These are phyloP conservation scores for Penicillium canariense DNA, from an alignment of 495 filamentous ascomycete genomes.

Conservation along the genomic window DNA sequence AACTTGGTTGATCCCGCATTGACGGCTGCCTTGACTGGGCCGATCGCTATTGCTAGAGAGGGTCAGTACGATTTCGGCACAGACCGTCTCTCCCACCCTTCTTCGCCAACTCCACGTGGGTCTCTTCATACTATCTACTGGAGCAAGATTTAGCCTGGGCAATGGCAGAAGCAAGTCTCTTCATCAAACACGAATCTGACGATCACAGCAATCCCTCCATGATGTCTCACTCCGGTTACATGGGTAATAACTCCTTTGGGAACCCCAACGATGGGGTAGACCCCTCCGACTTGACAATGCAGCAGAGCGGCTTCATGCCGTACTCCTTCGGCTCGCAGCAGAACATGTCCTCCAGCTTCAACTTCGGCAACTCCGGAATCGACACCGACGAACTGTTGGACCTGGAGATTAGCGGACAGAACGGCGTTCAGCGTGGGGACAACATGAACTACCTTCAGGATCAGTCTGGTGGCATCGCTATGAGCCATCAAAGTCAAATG, in stretches of 20 bases:
- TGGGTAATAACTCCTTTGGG: conserved; percentile 69
- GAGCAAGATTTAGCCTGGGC: conserved; percentile 10
- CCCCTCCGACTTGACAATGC: conserved; percentile 81
- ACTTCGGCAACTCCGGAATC: conserved; percentile 54
- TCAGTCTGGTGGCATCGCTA: conserved; percentile 46
- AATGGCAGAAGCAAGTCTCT: conserved; percentile 54
- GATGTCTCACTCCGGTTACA: conserved; percentile 59
- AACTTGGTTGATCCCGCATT: conserved; percentile 5
- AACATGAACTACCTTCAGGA: conserved; percentile 47
- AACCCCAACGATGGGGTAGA: conserved; percentile 67
- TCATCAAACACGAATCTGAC: conserved; percentile 77
- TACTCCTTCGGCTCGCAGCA: conserved; percentile 50
- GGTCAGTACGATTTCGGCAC: conserved; percentile 22
- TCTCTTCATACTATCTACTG: neutral
- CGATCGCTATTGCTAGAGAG: conserved; percentile 18
- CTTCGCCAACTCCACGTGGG: neutral
- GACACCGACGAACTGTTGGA: conserved; percentile 54
- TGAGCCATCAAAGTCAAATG: conserved; percentile 55
- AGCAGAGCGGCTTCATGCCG: conserved; percentile 49
- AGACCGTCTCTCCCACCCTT: conserved; percentile 17
- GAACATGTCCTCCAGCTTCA: conserved; percentile 51
- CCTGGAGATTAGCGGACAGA: conserved; percentile 49
- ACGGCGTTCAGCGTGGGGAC: conserved; percentile 37
- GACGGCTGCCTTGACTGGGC: conserved; percentile 10
- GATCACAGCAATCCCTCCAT: conserved; percentile 56